phyloP scores from a whole-genome alignment of 2,329 filamentous ascomycete species.

The Microdochium trichocladiopsis region DNA sequence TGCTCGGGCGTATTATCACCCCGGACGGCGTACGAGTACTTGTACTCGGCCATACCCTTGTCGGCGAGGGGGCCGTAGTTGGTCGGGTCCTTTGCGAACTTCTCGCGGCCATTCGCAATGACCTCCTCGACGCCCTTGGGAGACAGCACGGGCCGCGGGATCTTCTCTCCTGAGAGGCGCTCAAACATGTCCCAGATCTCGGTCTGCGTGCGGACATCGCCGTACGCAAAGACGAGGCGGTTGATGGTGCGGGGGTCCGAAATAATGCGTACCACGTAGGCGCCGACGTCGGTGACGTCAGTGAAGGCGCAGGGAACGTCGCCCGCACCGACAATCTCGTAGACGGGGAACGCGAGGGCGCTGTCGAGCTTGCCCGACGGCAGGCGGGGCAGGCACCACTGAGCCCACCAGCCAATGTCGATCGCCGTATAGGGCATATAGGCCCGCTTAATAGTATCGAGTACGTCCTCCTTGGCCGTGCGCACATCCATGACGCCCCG shows the following conservation, averaged over 20 bases:
- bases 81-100: conserved; percentile 2
- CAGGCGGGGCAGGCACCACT: conserved; percentile 4
- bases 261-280: conserved; percentile 39
- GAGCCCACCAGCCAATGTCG: conserved; percentile 13
- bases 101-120: background rate
- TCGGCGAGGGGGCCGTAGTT: background rate
- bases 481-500: background rate
- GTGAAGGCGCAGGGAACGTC: conserved; percentile 31
- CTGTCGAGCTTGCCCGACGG: conserved; percentile 8
- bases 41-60: conserved; percentile 26
- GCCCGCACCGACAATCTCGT: conserved; percentile 31
- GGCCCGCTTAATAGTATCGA: conserved; percentile 9
- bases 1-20: conserved; percentile 46
- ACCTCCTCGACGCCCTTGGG: conserved; percentile 2
- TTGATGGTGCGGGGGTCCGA: conserved; percentile 42
- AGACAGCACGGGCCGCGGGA: conserved; percentile 4
- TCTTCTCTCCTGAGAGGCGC: conserved; percentile 34
- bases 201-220: conserved; percentile 34
- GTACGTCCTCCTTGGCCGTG: conserved; percentile 8
- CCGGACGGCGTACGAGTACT: conserved; percentile 35
- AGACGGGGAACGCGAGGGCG: background rate
- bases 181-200: conserved; percentile 35
- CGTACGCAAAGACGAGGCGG: conserved; percentile 37
- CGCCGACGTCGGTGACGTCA: conserved; percentile 39
- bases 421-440: conserved; percentile 13